These are phyloP conservation scores for Aurinia saxatilis DNA, from an alignment of 345 rosid genomes.

Conservation along the genomic window DNA sequence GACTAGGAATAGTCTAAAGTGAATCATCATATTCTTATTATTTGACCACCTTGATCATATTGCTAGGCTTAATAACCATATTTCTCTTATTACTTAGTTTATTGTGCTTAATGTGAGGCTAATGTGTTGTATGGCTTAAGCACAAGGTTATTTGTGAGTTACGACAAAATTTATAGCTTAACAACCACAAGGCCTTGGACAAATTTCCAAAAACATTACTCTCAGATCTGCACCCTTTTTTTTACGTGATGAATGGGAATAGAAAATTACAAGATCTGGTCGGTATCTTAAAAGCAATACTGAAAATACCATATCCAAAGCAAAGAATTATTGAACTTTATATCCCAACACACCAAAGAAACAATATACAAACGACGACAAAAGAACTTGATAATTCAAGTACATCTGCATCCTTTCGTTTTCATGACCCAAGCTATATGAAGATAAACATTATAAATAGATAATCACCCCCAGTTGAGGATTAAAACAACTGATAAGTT, in stretches of 20 bases:
- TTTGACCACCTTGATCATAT: too few species aligned
- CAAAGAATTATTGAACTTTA: slow-evolving; percentile 14
- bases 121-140: too few species aligned
- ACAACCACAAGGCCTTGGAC: too few species aligned
- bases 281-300: not conserved
- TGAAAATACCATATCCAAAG: slow-evolving; percentile 17
- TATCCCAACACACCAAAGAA: not conserved
- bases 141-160: too few species aligned
- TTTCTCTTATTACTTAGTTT: too few species aligned
- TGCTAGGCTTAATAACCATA: too few species aligned
- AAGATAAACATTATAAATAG: not conserved
- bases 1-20: too few species aligned
- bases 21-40: too few species aligned
- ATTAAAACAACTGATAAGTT: not conserved
- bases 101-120: too few species aligned
- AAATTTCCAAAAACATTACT: too few species aligned
- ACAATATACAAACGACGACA: not conserved
- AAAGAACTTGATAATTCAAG: not conserved
- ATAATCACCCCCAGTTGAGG: not conserved
- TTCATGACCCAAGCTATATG: not conserved
- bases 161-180: too few species aligned
- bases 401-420: not conserved
- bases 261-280: not conserved
- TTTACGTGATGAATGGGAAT: not conserved
- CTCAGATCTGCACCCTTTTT: not conserved